These are phyloP conservation scores for Magnaporthiopsis rhizophila DNA, from an alignment of 2,329 filamentous ascomycete genomes.

Conservation along the genomic window DNA sequence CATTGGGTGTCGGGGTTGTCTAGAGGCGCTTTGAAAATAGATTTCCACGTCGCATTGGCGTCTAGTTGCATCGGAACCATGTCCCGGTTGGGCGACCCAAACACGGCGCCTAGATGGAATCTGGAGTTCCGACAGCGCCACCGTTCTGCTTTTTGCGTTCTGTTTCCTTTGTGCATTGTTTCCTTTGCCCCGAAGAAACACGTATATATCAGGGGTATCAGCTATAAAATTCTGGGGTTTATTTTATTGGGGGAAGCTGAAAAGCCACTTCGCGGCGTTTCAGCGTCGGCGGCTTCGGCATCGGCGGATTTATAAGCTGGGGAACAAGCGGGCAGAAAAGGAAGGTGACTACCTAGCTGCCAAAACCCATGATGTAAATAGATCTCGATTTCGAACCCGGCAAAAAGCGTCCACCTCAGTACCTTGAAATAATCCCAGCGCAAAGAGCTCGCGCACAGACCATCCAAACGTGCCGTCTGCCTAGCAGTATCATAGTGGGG, in stretches of 20 bases:
- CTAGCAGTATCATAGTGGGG: conserved; percentile 8
- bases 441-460: background rate
- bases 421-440: background rate
- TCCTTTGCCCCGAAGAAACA: no score
- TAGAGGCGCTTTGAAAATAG: background rate
- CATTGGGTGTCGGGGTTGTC: background rate
- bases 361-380: background rate
- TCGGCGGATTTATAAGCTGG: background rate
- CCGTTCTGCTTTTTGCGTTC: no score
- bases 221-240: no score
- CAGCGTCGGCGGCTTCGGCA: background rate
- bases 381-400: background rate
- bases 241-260: no score
- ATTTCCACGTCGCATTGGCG: background rate
- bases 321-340: background rate
- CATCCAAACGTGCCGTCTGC: background rate
- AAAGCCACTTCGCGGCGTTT: no score
- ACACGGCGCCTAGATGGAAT: no score
- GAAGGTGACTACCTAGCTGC: background rate
- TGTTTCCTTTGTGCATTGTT: no score
- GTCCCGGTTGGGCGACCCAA: background rate
- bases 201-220: no score
- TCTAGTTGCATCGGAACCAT: background rate
- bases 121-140: no score
- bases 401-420: no score